Evolutionary conservation across 208 protist species (phyloP), one percentile per base, ranked within the genome.

Genomic region (Acanthamoeba rhysodes): DNA sequence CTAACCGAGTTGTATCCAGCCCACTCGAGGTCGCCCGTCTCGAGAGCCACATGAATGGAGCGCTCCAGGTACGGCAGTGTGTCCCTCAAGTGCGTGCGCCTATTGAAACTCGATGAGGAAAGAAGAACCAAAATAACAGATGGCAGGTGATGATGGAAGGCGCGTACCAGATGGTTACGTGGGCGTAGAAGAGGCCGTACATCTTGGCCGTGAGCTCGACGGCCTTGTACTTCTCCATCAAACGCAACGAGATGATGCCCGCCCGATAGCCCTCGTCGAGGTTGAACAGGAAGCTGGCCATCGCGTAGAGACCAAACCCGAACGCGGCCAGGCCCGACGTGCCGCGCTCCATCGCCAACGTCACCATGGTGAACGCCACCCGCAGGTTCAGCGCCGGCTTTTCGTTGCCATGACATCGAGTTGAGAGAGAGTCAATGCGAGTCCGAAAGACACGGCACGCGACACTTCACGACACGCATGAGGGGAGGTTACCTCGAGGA

Each of bases 261-360:
- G 90, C 90, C 41, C 90, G 90, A 9, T 94, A 94, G 66, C 34
- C 70, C 37, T 94, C 90, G 22, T 94, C 50, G 37, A 94, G 90
- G 41, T 78, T 27, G 70, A 94, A 94, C 90, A 94, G 90, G n/a
- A 94, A 94, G 66, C 90, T 82, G n/a, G 70, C 57, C 41, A 94
- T 0, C 48, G 64, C 90, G 34, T 94, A 94, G 50, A 80, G 66
- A 6, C 57, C 90, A 20, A 82, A 94, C 10, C 90, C 90, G 32
- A 94, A 78, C 16, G 90, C 90, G 20, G 64, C 90, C 27, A 94
- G 64, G 4, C 66, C 90, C n/a, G 90, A 94, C 37, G 90, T 94
- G 29, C 90, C 90, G 53, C 41, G 66, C 64, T 94, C 66, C 0
- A 41, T 72, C 64, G 90, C 62, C 62, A 94, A 41, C 45, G 41